Evolutionary conservation across 164 flowering plant genomes (phyloP), one percentile per base, ranked within the genome.

Genomic region (Euptelea pleiosperma): DNA sequence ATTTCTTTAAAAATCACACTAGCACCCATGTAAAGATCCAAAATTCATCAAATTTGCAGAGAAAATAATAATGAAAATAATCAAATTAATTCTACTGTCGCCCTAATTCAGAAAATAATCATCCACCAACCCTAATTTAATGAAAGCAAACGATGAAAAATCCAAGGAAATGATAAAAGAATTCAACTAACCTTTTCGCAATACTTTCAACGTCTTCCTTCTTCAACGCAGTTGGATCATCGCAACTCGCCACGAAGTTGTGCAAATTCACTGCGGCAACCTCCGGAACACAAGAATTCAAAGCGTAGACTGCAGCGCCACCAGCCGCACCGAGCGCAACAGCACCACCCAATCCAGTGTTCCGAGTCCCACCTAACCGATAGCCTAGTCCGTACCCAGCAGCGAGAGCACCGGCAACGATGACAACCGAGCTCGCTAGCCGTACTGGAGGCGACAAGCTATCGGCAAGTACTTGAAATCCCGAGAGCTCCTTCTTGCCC

Each of bases 241-340:
- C 95, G 25, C 57, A 72, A 3, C 67, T 73, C 2, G 81, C 87
- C 35, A 84, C 96, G 26, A 76, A 83, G 57, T 94, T 91, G 50
- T 85, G 95, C 82, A 94, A 78, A 53, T 62, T 76, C 6, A 65
- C 75, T 0, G 99, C 97, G 0, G 99, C 97, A 52, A 85, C 97
- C 47, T 87, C 96, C 0, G 99, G 97, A 15, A 75, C 93, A 37
- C 70, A 77, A 18, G 91, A 61, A 63, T 85, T 88, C 73, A 89
- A 39, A 0, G 82, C 82, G 34, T 85, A 94, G 0, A 70, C 96
- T 9, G 80, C 87, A 8, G 87, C 90, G 2, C 88, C 87, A 26
- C 93, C 87, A 1, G 81, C 95, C 1, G 84, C 87, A 2, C 96
- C 97, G 0, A 80, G 44, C 0, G 73, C 88, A 14, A 75, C 90